phyloP scores from a whole-genome alignment of 2,329 filamentous ascomycete genomes.

The Leptographium wingfieldii region DNA sequence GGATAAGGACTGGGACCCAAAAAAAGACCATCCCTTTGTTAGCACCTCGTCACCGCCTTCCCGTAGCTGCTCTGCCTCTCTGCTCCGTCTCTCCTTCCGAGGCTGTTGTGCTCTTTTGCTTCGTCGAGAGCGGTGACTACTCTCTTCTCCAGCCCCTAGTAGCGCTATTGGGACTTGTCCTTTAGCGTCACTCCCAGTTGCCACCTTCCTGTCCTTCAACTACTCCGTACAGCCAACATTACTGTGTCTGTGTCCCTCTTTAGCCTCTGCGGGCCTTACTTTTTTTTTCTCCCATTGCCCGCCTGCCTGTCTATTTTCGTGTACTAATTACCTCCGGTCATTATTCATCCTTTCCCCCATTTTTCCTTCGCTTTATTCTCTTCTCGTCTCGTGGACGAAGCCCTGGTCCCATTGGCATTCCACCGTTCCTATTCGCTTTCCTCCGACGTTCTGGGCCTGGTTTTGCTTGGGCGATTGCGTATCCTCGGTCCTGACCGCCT shows the following conservation, averaged over 20 bases:
- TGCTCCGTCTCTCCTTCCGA: not conserved
- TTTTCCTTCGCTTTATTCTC: not conserved
- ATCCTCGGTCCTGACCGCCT: constrained; percentile 14
- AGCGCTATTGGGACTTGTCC: constrained; percentile 6
- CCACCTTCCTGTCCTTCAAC: not conserved
- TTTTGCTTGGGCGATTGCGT: constrained; percentile 1
- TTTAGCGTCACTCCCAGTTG: not conserved
- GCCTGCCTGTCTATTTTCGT: not conserved
- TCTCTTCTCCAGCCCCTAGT: not conserved
- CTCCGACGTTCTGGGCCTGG: not conserved
- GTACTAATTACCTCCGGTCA: not conserved
- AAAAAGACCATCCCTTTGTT: not conserved
- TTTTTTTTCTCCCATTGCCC: not conserved
- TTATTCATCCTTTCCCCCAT: not conserved
- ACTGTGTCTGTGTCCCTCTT: not conserved
- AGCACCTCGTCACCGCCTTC: not conserved
- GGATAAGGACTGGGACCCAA: not conserved
- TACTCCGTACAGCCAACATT: not conserved
- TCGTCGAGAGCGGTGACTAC: not conserved
- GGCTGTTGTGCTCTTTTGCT: not conserved
- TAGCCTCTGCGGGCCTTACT: constrained; percentile 1
- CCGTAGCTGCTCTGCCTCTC: not conserved
- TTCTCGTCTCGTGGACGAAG: not conserved
- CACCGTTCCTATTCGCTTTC: not conserved
- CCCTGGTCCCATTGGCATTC: not conserved